These are phyloP conservation scores for Trichoderma asperelloides DNA, from an alignment of 495 filamentous ascomycete species.

Conservation along the genomic window DNA sequence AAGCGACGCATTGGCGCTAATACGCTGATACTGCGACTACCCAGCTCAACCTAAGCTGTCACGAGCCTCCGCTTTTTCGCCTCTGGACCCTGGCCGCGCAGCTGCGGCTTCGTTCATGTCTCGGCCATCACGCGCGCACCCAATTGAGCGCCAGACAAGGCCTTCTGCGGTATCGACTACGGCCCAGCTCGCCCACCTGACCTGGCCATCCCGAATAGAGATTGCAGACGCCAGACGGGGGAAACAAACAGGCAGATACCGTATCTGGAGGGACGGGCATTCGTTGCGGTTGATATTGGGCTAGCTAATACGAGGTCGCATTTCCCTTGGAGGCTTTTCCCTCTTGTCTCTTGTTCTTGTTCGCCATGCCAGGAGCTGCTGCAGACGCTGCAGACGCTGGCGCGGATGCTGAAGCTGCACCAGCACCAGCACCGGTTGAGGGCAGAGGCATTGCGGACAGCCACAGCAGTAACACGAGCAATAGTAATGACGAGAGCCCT, in stretches of 20 bases:
- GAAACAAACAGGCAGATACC: neutral
- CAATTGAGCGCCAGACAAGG: neutral
- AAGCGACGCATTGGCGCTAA: too few relatives aligned
- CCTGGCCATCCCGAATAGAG: slow-evolving; percentile 5
- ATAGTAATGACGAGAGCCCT: neutral
- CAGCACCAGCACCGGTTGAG: neutral
- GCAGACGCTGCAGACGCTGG: neutral
- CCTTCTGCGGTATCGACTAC: neutral
- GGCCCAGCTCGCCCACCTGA: neutral
- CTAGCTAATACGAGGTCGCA: slow-evolving; percentile 4
- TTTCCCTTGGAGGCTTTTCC: neutral
- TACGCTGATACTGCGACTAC: too few relatives aligned
- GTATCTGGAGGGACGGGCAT: neutral
- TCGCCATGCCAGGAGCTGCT: neutral
- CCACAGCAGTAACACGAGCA: neutral
- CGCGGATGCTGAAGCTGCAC: neutral
- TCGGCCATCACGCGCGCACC: slow-evolving; percentile 7
- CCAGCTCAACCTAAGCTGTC: neutral
- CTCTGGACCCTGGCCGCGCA: neutral
- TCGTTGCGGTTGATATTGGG: neutral
- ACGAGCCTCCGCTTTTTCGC: neutral
- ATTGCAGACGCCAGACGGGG: neutral
- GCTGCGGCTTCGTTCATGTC: neutral
- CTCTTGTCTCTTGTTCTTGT: neutral
- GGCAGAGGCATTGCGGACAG: neutral